Base-by-base conservation (phyloP, 2,329 filamentous ascomycete genomes). In the Cercospora beticola region DNA sequence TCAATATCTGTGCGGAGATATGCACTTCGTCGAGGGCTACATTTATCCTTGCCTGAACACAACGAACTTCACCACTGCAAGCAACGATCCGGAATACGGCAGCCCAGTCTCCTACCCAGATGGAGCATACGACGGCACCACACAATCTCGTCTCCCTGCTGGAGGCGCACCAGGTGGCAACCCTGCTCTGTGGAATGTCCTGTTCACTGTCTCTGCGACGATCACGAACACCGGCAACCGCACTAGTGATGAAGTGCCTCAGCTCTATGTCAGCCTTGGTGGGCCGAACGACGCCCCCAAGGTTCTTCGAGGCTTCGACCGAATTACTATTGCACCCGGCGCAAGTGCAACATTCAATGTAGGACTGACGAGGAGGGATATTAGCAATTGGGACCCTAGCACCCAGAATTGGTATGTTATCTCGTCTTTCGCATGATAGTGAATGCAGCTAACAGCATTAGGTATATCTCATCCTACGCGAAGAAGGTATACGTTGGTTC, bases 141-240 rank as follows among this genome's bases (percentile, higher is more conserved):
- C 56, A 21, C 56, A 59, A 14, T 7, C n/a, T 36, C 28, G 28
- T 36, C n/a, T 36, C 6, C 30, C 56, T 18, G 56, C 56, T 4
- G 56, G 56, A 36, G 30, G 56, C 7, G 56, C 56, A 16, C 56
- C 56, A 7, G 56, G 56, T 31, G 84, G 83, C 5, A 82, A 89
- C 64, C 83, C 80, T 72, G 30, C 67, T 5, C 84, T 94, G 0
- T 94, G 88, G 83, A 85, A 91, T 49, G 78, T 83, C 0, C 83
- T 89, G 0, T 89, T 86, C 69, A 78, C 79, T 23, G 80, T 92
- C 10, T 81, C 83, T 3, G 84, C 87, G 3, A 84, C 80, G 0
- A 80, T 94, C 1, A 85, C 81, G 7, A 95, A 95, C 75, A 85
- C 84, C 0, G 92, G 92, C 1, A 72, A 74, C 68, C 78, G 81